A percentile compares a stretch with the other conserved stretches of the same genome.
Conservation (phyloP, 208 protist genomes). For the Novymonas esmeraldas region DNA sequence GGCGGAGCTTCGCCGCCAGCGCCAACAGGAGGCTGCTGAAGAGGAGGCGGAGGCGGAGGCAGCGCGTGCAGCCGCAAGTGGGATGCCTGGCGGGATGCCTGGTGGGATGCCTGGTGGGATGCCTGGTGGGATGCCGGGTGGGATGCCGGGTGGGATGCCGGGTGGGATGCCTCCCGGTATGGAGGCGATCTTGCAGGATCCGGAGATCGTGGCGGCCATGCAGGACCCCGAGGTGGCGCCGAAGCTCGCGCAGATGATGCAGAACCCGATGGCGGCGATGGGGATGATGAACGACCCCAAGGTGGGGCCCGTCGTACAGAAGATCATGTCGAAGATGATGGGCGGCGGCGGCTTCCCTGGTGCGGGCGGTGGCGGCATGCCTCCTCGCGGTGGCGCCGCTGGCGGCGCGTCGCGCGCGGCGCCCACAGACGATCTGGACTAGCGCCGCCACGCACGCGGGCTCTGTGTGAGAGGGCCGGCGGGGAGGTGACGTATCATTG, state of each 20-base stretch:
- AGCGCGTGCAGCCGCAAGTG: constrained; percentile 26
- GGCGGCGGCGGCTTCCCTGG: constrained; percentile 49
- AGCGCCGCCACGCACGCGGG: too few species aligned
- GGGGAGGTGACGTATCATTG: too few species aligned
- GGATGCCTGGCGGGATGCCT: constrained; percentile 52
- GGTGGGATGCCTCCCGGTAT: constrained; percentile 36
- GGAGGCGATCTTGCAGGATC: constrained; percentile 46
- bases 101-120: too few species aligned
- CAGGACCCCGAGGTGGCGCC: constrained; percentile 75
- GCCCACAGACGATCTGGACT: constrained; percentile 24
- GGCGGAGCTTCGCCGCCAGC: constrained; percentile 46
- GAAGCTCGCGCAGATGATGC: constrained; percentile 59
- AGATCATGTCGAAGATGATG: constrained; percentile 80
- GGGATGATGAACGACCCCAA: constrained; percentile 77
- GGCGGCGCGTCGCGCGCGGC: constrained; percentile 14
- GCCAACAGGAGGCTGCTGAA: constrained; percentile 40
- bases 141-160: constrained; percentile 55
- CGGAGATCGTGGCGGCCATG: constrained; percentile 67
- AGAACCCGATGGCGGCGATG: constrained; percentile 75
- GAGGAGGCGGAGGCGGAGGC: constrained; percentile 33
- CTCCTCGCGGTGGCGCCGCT: constrained; percentile 12
- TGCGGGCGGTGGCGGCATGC: constrained; percentile 18
- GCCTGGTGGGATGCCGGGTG: constrained; percentile 47
- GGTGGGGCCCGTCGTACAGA: constrained; percentile 72
- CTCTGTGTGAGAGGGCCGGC: too few species aligned